Conservation (phyloP, 2,329 filamentous ascomycete species). For the Epichloe gansuensis region DNA sequence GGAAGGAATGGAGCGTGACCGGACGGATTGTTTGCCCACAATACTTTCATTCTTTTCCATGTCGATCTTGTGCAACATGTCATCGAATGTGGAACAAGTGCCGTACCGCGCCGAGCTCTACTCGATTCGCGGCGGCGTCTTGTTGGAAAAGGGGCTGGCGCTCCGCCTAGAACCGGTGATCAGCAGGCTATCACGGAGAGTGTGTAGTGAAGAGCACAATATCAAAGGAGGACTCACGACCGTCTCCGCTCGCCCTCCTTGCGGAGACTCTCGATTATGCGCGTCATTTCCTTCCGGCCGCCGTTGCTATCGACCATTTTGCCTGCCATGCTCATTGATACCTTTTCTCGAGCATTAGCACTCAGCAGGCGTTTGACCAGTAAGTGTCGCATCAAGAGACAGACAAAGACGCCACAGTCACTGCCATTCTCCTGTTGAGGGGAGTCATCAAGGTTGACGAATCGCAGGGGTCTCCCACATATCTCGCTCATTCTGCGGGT, state of each 20-base stretch:
- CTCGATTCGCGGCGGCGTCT: conserved; percentile 31
- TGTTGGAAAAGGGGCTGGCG: conserved; percentile 24
- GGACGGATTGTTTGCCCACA: not conserved
- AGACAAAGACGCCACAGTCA: conserved; percentile 94
- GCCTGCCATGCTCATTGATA: conserved; percentile 85
- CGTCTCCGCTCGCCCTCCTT: conserved; percentile 77
- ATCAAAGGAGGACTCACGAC: conserved; percentile 45
- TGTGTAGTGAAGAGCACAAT: not conserved
- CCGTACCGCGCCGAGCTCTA: conserved; percentile 24
- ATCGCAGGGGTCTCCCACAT: conserved; percentile 54
- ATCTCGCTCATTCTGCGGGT: conserved; percentile 57
- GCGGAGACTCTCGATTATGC: conserved; percentile 73
- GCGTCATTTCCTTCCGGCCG: conserved; percentile 80
- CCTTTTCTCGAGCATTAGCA: conserved; percentile 70
- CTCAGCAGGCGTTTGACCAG: conserved; percentile 70
- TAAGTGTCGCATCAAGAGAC: conserved; percentile 88
- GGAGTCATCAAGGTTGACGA: conserved; percentile 70
- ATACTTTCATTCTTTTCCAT: not conserved
- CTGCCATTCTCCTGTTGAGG: conserved; percentile 86
- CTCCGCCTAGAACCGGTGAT: conserved; percentile 17
- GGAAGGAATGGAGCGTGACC: not conserved
- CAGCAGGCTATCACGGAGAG: not conserved
- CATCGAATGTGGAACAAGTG: conserved; percentile 17
- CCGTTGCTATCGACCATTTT: conserved; percentile 70
- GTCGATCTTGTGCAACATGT: conserved; percentile 10